These are phyloP conservation scores for Leishmania tropica DNA, from an alignment of 208 protist genomes.

Conservation along the genomic window DNA sequence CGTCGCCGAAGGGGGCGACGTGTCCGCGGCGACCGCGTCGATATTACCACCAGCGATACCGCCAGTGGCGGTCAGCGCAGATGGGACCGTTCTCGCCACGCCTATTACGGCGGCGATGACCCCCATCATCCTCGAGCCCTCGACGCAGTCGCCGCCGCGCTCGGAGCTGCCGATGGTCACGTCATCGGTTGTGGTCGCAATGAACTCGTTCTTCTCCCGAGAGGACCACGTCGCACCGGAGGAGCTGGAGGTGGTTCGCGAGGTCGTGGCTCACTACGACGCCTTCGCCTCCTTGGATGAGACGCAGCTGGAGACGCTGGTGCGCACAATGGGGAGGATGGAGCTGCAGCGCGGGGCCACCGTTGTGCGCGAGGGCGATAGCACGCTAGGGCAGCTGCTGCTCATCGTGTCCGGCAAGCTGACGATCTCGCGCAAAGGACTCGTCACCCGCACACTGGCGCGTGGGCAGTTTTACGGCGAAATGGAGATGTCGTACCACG, in stretches of 20 bases:
- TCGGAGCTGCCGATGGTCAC: slow-evolving; percentile 15
- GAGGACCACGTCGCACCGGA: slow-evolving; percentile 32
- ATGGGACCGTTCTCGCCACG: not conserved
- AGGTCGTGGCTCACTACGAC: slow-evolving; percentile 50
- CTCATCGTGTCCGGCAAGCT: slow-evolving; percentile 62
- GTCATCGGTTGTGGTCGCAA: slow-evolving; percentile 31
- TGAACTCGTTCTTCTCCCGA: slow-evolving; percentile 33
- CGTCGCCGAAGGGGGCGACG: not conserved
- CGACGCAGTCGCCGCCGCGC: slow-evolving; percentile 15
- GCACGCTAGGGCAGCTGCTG: slow-evolving; percentile 41
- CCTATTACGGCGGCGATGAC: not conserved
- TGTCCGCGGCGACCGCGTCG: not conserved
- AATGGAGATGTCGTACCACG: slow-evolving; percentile 57
- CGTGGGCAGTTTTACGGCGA: slow-evolving; percentile 47
- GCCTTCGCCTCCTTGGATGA: slow-evolving; percentile 63
- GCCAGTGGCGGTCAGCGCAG: not conserved
- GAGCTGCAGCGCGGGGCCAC: slow-evolving; percentile 42
- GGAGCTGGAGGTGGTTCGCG: slow-evolving; percentile 56
- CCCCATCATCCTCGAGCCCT: slow-evolving; percentile 1
- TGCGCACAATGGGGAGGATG: slow-evolving; percentile 52
- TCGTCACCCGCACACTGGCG: slow-evolving; percentile 35
- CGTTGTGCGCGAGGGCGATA: slow-evolving; percentile 46
- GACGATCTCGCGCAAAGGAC: slow-evolving; percentile 36
- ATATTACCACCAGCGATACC: not conserved
- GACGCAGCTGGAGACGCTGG: slow-evolving; percentile 64